phyloP scores from a whole-genome alignment of 2,329 filamentous ascomycete genomes.

The Juglanconis juglandina region DNA sequence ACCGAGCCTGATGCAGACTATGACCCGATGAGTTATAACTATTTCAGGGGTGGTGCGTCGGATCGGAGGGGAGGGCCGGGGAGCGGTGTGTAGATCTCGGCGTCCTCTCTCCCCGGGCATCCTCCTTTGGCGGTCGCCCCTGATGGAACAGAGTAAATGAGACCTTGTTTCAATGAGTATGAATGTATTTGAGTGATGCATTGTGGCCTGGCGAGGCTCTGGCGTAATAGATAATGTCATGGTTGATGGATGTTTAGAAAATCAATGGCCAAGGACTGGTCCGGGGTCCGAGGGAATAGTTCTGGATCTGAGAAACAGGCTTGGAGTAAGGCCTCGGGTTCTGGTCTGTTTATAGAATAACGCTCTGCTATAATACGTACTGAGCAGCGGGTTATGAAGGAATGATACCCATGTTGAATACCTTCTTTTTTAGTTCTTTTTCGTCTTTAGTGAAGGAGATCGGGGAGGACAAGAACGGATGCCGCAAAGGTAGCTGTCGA shows the following conservation, averaged over 20 bases:
- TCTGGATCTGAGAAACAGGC: neutral
- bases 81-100: neutral
- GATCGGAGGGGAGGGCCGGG: conserved; percentile 2
- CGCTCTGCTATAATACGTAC: neutral
- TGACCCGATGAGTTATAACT: conserved; percentile 54
- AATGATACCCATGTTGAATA: neutral
- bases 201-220: conserved; percentile 4
- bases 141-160: neutral
- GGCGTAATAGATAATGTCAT: conserved; percentile 6
- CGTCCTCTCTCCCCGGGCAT: neutral
- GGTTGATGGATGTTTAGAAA: neutral
- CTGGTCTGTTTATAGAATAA: neutral
- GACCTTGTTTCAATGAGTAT: neutral
- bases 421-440: too few species aligned
- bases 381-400: neutral
- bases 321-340: neutral
- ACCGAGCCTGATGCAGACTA: conserved; percentile 37
- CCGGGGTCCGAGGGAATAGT: neutral
- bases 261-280: neutral
- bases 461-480: too few species aligned
- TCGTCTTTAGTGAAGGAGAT: too few species aligned
- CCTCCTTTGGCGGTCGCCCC: neutral
- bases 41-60: conserved; percentile 44
- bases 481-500: too few species aligned
- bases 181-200: conserved; percentile 1